Conservation (phyloP, 495 filamentous ascomycete species). For the Daldinia bambusicola region DNA sequence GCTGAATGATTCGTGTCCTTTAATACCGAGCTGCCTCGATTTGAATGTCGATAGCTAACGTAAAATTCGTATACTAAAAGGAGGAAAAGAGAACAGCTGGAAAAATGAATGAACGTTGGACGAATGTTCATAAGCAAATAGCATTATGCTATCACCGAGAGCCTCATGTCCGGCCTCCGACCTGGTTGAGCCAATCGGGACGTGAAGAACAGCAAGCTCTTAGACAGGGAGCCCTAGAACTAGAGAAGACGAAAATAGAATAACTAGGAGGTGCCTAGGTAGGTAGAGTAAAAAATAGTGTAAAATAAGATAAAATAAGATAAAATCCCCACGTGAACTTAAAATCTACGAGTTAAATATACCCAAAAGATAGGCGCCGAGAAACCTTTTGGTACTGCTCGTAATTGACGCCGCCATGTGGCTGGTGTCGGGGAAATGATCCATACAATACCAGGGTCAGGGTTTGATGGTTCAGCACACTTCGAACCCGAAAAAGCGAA, state of each 20-base stretch:
- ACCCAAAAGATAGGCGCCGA: neutral
- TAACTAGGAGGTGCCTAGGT: no score
- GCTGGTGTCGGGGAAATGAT: constrained; percentile 5
- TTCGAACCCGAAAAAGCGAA: constrained; percentile 12
- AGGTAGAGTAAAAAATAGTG: no score
- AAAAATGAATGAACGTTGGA: neutral
- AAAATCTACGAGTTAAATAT: constrained; percentile 9
- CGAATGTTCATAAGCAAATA: neutral
- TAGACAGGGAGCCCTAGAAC: constrained; percentile 32
- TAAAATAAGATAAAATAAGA: neutral
- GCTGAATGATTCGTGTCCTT: constrained; percentile 4
- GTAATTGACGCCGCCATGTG: constrained; percentile 8
- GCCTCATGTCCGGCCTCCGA: constrained; percentile 37
- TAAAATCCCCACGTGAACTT: constrained; percentile 15
- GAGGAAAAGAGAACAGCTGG: constrained; percentile 5
- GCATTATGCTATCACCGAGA: constrained; percentile 33
- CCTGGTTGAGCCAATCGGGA: constrained; percentile 36
- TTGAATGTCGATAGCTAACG: neutral
- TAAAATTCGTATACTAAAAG: neutral
- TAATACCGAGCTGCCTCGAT: neutral
- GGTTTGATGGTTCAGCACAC: constrained; percentile 3
- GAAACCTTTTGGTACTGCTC: neutral
- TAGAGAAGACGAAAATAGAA: neutral
- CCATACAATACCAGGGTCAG: neutral
- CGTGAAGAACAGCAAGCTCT: constrained; percentile 21